A percentile compares a stretch with the other conserved stretches of the same genome.
Evolutionary conservation across 73 alveolate genomes (phyloP).

Genomic region (Paramecium sexaurelia): DNA sequence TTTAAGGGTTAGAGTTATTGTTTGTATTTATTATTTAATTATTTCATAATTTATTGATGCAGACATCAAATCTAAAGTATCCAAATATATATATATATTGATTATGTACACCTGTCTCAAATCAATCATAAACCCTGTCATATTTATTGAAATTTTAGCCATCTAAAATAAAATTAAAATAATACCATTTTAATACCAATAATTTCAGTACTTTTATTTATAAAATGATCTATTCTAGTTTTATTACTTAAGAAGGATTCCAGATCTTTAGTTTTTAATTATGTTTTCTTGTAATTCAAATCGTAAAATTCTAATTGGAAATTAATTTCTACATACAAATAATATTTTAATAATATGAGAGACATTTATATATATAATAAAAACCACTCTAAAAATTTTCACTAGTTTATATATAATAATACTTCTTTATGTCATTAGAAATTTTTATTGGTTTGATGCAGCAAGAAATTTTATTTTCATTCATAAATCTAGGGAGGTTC

Average conservation of each 20-base stretch:
- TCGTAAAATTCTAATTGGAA: constrained; percentile 34
- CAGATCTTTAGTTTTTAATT: neutral
- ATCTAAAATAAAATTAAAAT: neutral
- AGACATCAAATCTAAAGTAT: constrained; percentile 43
- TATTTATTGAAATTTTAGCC: constrained; percentile 1
- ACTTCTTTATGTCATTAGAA: neutral
- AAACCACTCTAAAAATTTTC: neutral
- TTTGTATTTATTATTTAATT: neutral
- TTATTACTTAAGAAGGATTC: neutral
- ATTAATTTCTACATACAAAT: neutral
- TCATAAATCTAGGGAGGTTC: neutral
- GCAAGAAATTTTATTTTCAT: neutral
- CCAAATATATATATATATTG: neutral
- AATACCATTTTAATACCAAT: neutral
- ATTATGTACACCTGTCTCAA: neutral
- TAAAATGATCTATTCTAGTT: neutral
- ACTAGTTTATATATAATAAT: neutral
- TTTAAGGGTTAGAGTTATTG: neutral
- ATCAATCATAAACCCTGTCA: constrained; percentile 10
- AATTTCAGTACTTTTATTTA: neutral
- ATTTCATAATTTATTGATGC: neutral
- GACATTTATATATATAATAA: neutral
- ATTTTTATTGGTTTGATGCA: neutral
- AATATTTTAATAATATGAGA: neutral
- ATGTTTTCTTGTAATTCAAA: neutral